A percentile compares a stretch with the other conserved stretches of the same genome.
phyloP scores from a whole-genome alignment of 257 asterid species.

The Thymus mandschuricus region DNA sequence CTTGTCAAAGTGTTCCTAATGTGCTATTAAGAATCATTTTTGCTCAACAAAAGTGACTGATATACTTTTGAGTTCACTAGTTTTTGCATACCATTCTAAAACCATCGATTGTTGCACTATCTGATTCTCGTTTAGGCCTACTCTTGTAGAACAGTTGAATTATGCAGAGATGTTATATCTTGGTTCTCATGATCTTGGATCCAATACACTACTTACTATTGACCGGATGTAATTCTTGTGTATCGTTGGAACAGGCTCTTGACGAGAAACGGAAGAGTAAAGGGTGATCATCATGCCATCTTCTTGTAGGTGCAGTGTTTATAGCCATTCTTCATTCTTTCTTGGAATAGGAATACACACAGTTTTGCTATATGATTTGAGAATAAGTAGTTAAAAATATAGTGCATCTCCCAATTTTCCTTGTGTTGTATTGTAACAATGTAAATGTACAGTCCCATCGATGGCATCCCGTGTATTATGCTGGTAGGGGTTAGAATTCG shows the following conservation, averaged over 20 bases:
- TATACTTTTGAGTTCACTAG: neutral
- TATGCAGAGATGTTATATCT: neutral
- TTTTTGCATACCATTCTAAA: slow-evolving; percentile 2
- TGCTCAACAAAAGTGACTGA: neutral
- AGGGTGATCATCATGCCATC: slow-evolving; percentile 39
- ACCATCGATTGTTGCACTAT: neutral
- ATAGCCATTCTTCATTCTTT: slow-evolving; percentile 67
- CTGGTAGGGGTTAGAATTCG: slow-evolving; percentile 20
- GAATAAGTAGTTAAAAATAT: slow-evolving; percentile 37
- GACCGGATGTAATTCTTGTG: neutral
- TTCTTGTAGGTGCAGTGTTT: slow-evolving; percentile 41
- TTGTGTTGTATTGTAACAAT: slow-evolving; percentile 35
- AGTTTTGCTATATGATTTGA: slow-evolving; percentile 47
- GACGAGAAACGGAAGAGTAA: slow-evolving; percentile 86
- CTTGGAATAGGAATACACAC: slow-evolving; percentile 42
- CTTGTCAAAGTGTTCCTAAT: too few species aligned
- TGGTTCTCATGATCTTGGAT: too few species aligned
- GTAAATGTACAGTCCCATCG: slow-evolving; percentile 42
- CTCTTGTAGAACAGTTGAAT: neutral
- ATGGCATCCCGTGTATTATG: slow-evolving; percentile 7
- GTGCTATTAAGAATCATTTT: neutral
- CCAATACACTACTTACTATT: too few species aligned
- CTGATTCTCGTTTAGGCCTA: neutral
- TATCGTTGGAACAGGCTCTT: slow-evolving; percentile 58
- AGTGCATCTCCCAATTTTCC: slow-evolving; percentile 2